phyloP scores from a whole-genome alignment of 768 basidiomycete genomes.

The Kwoniella botswanensis region DNA sequence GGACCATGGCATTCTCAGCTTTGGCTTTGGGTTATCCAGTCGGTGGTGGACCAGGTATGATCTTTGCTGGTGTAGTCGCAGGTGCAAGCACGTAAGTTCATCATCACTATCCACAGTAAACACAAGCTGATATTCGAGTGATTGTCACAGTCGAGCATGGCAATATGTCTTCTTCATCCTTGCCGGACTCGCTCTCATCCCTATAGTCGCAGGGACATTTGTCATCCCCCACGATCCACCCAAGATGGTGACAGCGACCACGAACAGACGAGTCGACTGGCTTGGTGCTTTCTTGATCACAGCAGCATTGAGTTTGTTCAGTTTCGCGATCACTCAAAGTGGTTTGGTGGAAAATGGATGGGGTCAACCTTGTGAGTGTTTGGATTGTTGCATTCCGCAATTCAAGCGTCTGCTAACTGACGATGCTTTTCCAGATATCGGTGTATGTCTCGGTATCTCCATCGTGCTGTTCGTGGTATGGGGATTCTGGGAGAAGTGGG shows the following conservation, averaged over 20 bases:
- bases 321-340: constrained; percentile 74
- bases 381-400: too few species aligned
- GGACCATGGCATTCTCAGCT: constrained; percentile 78
- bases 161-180: constrained; percentile 69
- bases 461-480: constrained; percentile 67
- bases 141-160: constrained; percentile 18
- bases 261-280: constrained; percentile 73
- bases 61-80: constrained; percentile 69
- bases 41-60: constrained; percentile 71
- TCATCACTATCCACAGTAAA: background rate
- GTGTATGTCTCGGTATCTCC: constrained; percentile 68
- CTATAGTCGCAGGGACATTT: constrained; percentile 64
- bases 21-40: constrained; percentile 82
- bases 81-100: constrained; percentile 17
- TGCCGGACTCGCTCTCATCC: constrained; percentile 65
- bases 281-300: constrained; percentile 71
- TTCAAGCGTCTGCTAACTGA: too few species aligned
- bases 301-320: constrained; percentile 68
- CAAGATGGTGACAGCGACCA: constrained; percentile 66
- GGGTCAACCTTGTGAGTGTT: constrained; percentile 65
- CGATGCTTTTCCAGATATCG: too few species aligned
- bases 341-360: constrained; percentile 66
- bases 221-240: constrained; percentile 66
- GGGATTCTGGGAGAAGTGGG: constrained; percentile 67
- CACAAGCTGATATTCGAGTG: background rate